Conservation (phyloP, 768 basidiomycete genomes). For the Tulasnella sp. region DNA sequence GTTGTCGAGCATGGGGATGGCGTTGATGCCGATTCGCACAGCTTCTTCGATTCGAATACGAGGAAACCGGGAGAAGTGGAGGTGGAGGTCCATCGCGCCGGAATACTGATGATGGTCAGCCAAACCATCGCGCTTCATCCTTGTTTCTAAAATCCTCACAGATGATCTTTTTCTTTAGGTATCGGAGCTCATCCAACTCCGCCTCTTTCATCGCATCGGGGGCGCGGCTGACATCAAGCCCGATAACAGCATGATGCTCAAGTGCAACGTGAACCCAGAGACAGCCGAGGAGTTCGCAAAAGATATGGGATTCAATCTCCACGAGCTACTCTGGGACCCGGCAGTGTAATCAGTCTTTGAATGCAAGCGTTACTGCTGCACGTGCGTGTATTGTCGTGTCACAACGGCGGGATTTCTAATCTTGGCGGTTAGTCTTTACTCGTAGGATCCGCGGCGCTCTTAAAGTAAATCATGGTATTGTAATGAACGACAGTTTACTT, state of each 20-base stretch:
- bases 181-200: conserved; percentile 50
- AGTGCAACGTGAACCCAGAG: conserved; percentile 58
- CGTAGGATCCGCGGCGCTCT: too few species aligned
- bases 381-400: too few species aligned
- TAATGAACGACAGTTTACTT: too few species aligned
- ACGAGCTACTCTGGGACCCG: conserved; percentile 59
- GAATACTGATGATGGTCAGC: conserved; percentile 49
- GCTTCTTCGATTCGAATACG: conserved; percentile 39
- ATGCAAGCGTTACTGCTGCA: too few species aligned
- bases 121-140: too few species aligned
- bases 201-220: conserved; percentile 54
- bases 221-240: conserved; percentile 40
- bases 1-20: conserved; percentile 42
- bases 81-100: conserved; percentile 55
- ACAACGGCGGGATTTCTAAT: too few species aligned
- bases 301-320: conserved; percentile 44
- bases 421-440: too few species aligned
- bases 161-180: conserved; percentile 41
- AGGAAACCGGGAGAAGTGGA: conserved; percentile 52
- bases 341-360: neutral
- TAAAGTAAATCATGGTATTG: too few species aligned
- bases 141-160: neutral
- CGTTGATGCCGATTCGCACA: too few species aligned
- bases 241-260: conserved; percentile 62
- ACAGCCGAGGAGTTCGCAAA: conserved; percentile 45